phyloP scores from a whole-genome alignment of 2,329 filamentous ascomycete species.

The Trichophyton verrucosum region DNA sequence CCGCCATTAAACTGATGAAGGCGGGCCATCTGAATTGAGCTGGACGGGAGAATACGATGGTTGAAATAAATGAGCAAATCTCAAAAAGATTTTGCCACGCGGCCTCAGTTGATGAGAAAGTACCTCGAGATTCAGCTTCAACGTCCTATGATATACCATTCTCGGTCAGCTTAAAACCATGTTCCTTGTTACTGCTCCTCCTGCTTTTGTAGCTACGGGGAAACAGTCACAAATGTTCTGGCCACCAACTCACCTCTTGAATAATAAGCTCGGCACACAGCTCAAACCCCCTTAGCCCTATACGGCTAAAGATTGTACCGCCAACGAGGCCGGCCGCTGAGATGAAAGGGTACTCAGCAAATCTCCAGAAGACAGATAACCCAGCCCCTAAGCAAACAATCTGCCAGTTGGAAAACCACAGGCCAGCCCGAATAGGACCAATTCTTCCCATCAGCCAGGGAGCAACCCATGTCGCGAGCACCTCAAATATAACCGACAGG shows the following conservation, averaged over 20 bases:
- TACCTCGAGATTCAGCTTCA: background rate
- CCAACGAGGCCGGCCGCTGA: conserved; percentile 24
- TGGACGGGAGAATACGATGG: background rate
- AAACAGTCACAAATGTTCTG: too few species aligned
- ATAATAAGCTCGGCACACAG: conserved; percentile 45
- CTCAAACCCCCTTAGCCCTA: conserved; percentile 52
- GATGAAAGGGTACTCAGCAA: conserved; percentile 9
- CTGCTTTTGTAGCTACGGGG: too few species aligned
- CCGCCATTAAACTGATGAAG: background rate
- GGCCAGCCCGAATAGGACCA: conserved; percentile 50
- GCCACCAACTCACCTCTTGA: background rate
- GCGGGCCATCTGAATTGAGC: background rate
- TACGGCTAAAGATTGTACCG: conserved; percentile 43
- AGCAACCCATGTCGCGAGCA: conserved; percentile 42
- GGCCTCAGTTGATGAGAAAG: background rate
- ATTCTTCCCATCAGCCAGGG: conserved; percentile 40
- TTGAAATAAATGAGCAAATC: background rate
- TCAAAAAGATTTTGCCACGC: background rate
- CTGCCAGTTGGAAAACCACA: conserved; percentile 62
- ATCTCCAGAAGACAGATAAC: conserved; percentile 32
- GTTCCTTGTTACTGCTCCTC: too few species aligned
- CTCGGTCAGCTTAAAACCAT: too few species aligned
- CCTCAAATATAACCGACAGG: conserved; percentile 39
- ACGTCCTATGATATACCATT: background rate
- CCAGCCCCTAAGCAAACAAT: conserved; percentile 42